Evolutionary conservation across 345 rosid genomes (phyloP).

Genomic region (Aurinia saxatilis): DNA sequence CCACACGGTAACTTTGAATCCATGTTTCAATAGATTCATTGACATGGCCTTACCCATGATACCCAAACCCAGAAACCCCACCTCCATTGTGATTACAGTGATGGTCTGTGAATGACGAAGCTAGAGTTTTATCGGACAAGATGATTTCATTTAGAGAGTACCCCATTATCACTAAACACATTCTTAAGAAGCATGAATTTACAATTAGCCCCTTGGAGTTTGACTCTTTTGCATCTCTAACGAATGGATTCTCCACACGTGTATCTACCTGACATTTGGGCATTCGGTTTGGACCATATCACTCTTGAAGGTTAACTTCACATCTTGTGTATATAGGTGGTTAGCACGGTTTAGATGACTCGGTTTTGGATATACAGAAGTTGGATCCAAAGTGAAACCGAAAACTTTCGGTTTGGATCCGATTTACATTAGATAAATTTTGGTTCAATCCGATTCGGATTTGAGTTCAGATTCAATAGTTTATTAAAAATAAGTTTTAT

Average conservation of each 20-base stretch:
- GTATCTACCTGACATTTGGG: background rate
- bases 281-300: too few relatives aligned
- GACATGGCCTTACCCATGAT: conserved; percentile 99
- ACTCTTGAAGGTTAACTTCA: too few relatives aligned
- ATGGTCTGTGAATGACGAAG: conserved; percentile 5
- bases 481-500: too few relatives aligned
- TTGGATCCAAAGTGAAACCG: too few relatives aligned
- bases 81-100: conserved; percentile 52
- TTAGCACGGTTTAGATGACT: too few relatives aligned
- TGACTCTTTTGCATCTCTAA: background rate
- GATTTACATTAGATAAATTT: too few relatives aligned
- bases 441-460: too few relatives aligned
- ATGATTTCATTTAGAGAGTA: background rate
- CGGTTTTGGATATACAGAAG: too few relatives aligned
- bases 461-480: too few relatives aligned
- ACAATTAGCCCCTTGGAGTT: background rate
- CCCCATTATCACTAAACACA: background rate
- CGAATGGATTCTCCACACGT: background rate
- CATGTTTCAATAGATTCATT: conserved; percentile 63
- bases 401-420: too few relatives aligned
- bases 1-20: conserved; percentile 94
- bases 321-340: too few relatives aligned
- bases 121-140: background rate
- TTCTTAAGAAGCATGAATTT: background rate
- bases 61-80: conserved; percentile 89